A percentile compares a stretch with the other conserved stretches of the same genome.
Conservation (phyloP, 805 yeast genomes). For the Ogataea pini region DNA sequence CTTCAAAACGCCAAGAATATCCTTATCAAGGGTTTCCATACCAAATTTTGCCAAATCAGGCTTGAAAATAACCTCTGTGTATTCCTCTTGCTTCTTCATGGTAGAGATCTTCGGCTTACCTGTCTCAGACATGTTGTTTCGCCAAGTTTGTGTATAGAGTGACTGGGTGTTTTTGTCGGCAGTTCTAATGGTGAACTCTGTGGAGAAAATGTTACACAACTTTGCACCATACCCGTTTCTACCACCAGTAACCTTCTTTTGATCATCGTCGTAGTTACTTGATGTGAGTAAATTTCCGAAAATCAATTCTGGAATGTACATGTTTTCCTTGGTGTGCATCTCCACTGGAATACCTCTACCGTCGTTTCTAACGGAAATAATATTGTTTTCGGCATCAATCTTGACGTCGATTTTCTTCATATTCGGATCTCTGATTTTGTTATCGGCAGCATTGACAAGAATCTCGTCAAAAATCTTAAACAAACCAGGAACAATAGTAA, state of each 20-base stretch:
- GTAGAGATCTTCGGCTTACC: conserved; percentile 72
- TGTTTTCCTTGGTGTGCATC: conserved; percentile 86
- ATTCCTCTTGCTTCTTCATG: conserved; percentile 64
- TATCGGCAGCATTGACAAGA: conserved; percentile 97
- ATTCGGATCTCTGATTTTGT: conserved; percentile 88
- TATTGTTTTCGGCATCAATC: conserved; percentile 72
- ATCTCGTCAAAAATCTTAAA: conserved; percentile 97
- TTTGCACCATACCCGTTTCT: conserved; percentile 99
- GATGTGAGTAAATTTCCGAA: conserved; percentile 95
- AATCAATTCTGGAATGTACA: conserved; percentile 93
- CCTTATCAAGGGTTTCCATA: conserved; percentile 83
- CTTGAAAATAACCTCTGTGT: conserved; percentile 80
- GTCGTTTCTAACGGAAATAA: conserved; percentile 82
- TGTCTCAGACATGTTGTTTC: conserved; percentile 76
- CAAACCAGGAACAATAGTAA: conserved; percentile 90
- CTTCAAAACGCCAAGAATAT: conserved; percentile 77
- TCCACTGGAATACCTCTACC: conserved; percentile 96
- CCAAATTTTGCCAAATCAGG: conserved; percentile 86
- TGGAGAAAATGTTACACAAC: conserved; percentile 92
- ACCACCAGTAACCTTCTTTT: conserved; percentile 97
- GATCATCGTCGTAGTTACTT: conserved; percentile 92
- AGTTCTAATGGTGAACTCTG: conserved; percentile 83
- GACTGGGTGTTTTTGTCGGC: conserved; percentile 69
- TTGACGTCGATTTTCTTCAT: conserved; percentile 87
- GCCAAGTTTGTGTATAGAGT: conserved; percentile 82